Evolutionary conservation across 2,329 filamentous ascomycete genomes (phyloP), one percentile per base, ranked within the genome.

Genomic region (Cladosporium cucumerinum): DNA sequence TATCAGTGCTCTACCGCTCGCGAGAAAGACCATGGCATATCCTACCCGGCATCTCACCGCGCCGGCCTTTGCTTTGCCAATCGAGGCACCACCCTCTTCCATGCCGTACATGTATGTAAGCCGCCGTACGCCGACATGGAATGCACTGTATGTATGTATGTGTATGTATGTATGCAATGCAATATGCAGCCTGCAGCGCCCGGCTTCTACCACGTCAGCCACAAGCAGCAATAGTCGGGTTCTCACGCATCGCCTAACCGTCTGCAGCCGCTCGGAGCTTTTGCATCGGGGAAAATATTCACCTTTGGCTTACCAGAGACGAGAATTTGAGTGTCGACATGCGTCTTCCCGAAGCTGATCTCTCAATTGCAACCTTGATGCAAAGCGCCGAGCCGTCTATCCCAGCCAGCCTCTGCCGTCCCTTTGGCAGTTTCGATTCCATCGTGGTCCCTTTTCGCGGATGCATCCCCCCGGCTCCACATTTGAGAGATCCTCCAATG

Each of bases 201-300:
- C 58, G 30, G 58, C 58, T 51, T 25, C 28, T 52, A 49, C 58
- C 58, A 61, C 58, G 58, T 61, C 58, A 61, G 58, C 58, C 21
- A 51, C 46, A 46, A 25, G 43, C 58, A 58, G 30, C 54, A 55
- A 21, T 51, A 28, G 51, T 57, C 32, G 54, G 32, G 55, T 36
- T 58, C 36, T 36, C 55, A 58, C 58, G 28, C 43, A 26, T 61
- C 46, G 46, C 58, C 28, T 51, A 36, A 14, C 57, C 57, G 5
- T 48, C 58, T 61, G 58, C 58, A 52, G 43, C 43, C 28, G 43
- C 30, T 52, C 58, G 58, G 58, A 61, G 46, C 43, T 43, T 61
- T 32, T 46, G 55, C 34, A n/a, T 58, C 55, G 55, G 36, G 55
- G 55, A 58, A 46, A 46, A 57, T 57, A 14, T 12, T 26, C 23